phyloP scores from a whole-genome alignment of 176 grass and related monocot genomes.

The Musa troglodytarum region DNA sequence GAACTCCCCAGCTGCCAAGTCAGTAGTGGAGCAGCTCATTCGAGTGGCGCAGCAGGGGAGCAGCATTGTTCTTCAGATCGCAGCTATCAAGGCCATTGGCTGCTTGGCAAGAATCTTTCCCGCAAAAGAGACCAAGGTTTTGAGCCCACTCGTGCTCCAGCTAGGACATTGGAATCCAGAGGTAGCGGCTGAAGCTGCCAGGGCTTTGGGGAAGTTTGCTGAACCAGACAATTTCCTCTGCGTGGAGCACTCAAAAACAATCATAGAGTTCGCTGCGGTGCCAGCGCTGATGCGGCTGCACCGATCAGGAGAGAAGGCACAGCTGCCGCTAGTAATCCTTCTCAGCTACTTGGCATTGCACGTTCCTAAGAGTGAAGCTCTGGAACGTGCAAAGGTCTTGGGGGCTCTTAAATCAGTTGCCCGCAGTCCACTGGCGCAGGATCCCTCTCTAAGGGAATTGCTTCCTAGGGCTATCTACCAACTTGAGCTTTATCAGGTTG shows the following conservation, averaged over 20 bases:
- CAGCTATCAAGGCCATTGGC: slow-evolving; percentile 11
- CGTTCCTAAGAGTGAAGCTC: slow-evolving; percentile 15
- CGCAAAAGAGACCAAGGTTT: background rate
- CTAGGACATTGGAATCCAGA: slow-evolving; percentile 12
- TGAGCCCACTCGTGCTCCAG: slow-evolving; percentile 1
- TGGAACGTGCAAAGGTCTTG: slow-evolving; percentile 17
- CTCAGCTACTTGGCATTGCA: slow-evolving; percentile 16
- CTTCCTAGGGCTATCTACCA: slow-evolving; percentile 19
- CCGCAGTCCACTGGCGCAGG: background rate
- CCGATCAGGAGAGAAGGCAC: slow-evolving; percentile 5
- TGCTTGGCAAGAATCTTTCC: slow-evolving; percentile 4
- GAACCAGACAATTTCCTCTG: slow-evolving; percentile 3
- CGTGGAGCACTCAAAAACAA: slow-evolving; percentile 10
- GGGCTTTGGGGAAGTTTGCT: slow-evolving; percentile 12
- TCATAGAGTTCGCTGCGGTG: slow-evolving; percentile 13
- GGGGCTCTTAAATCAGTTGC: background rate
- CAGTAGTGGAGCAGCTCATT: slow-evolving; percentile 20
- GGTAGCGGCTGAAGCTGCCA: slow-evolving; percentile 1
- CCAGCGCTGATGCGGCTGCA: slow-evolving; percentile 10
- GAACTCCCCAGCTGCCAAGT: slow-evolving; percentile 19
- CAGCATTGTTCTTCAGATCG: slow-evolving; percentile 4
- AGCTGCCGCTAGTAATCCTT: slow-evolving; percentile 11
- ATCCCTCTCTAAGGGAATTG: slow-evolving; percentile 10
- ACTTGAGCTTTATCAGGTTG: slow-evolving; percentile 13
- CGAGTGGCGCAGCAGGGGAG: slow-evolving; percentile 1